A percentile compares a stretch with the other conserved stretches of the same genome.
These are phyloP conservation scores for Urochloa ruziziensis DNA, from an alignment of 176 grass and related monocot genomes.

Conservation along the genomic window DNA sequence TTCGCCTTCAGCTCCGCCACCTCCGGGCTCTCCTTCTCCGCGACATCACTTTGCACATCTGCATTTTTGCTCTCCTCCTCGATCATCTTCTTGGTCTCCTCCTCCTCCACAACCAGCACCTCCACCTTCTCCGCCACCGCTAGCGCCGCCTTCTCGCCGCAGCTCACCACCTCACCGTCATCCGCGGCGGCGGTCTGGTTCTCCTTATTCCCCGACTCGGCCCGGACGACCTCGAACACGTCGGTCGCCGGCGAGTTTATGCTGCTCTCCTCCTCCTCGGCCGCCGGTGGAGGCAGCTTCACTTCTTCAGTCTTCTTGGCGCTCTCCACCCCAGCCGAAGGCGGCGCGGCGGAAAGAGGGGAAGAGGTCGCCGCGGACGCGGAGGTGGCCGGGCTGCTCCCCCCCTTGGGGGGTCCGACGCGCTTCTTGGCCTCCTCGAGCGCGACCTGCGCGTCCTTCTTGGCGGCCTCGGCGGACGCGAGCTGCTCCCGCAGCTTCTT, in stretches of 20 bases:
- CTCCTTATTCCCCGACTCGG: conserved; percentile 48
- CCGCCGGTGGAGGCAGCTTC: conserved; percentile 18
- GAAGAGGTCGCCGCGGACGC: conserved; percentile 9
- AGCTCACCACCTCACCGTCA: conserved; percentile 35
- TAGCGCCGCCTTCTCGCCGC: conserved; percentile 15
- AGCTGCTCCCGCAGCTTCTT: conserved; percentile 94
- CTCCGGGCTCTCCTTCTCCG: conserved; percentile 33
- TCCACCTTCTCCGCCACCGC: conserved; percentile 20
- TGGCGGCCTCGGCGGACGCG: conserved; percentile 73
- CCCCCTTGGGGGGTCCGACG: conserved; percentile 52
- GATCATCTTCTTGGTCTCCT: conserved; percentile 72
- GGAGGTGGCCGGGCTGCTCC: too few relatives aligned
- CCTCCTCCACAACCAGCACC: conserved; percentile 29
- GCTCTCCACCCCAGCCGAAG: neutral
- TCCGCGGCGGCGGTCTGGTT: conserved; percentile 26
- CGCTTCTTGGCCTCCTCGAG: conserved; percentile 85
- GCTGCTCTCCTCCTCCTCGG: conserved; percentile 40
- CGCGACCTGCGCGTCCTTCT: conserved; percentile 87
- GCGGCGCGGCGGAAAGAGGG: neutral
- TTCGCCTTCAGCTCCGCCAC: conserved; percentile 45
- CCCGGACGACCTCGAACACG: conserved; percentile 58
- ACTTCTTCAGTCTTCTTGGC: conserved; percentile 18
- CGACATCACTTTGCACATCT: neutral
- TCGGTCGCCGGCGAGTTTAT: conserved; percentile 52
- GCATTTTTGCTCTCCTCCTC: conserved; percentile 34